phyloP scores from a whole-genome alignment of 2,329 filamentous ascomycete genomes.

The Alternaria ventricosa region DNA sequence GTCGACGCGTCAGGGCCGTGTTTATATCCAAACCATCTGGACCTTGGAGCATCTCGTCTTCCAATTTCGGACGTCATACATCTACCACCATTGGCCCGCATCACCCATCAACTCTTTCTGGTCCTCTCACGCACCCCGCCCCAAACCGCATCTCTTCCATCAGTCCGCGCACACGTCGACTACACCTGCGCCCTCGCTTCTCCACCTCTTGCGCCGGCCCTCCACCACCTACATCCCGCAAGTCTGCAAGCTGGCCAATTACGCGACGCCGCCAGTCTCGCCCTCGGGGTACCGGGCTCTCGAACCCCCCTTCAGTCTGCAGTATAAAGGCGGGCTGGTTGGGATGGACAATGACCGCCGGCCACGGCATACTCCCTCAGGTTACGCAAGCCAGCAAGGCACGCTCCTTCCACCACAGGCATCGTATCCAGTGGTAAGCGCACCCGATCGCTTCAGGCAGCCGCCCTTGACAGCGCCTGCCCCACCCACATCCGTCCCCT shows the following conservation, averaged over 20 bases:
- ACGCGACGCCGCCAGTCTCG: slow-evolving; percentile 68
- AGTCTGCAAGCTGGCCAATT: slow-evolving; percentile 68
- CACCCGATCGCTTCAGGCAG: slow-evolving; percentile 58
- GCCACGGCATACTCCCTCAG: slow-evolving; percentile 74
- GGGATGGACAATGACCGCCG: slow-evolving; percentile 80
- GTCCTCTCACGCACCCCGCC: slow-evolving; percentile 15
- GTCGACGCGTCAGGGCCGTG: slow-evolving; percentile 43
- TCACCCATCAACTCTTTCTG: slow-evolving; percentile 14
- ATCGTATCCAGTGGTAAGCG: slow-evolving; percentile 53
- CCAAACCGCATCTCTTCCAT: slow-evolving; percentile 19
- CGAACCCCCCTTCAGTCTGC: slow-evolving; percentile 65
- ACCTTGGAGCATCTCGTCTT: slow-evolving; percentile 37
- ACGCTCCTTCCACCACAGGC: slow-evolving; percentile 53
- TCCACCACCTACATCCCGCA: slow-evolving; percentile 24
- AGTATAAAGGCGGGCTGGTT: slow-evolving; percentile 60
- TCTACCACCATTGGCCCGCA: slow-evolving; percentile 17
- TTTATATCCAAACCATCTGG: slow-evolving; percentile 48
- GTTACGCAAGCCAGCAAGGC: slow-evolving; percentile 63
- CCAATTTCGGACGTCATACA: slow-evolving; percentile 38
- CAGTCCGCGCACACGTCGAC: slow-evolving; percentile 12
- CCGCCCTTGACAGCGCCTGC: slow-evolving; percentile 51
- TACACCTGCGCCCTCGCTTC: slow-evolving; percentile 2
- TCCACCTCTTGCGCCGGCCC: slow-evolving; percentile 24
- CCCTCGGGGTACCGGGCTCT: slow-evolving; percentile 67
- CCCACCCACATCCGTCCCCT: slow-evolving; percentile 51